A percentile compares a stretch with the other conserved stretches of the same genome.
These are phyloP conservation scores for Ophiostoma piceae DNA, from an alignment of 2,329 filamentous ascomycete species.

Conservation along the genomic window DNA sequence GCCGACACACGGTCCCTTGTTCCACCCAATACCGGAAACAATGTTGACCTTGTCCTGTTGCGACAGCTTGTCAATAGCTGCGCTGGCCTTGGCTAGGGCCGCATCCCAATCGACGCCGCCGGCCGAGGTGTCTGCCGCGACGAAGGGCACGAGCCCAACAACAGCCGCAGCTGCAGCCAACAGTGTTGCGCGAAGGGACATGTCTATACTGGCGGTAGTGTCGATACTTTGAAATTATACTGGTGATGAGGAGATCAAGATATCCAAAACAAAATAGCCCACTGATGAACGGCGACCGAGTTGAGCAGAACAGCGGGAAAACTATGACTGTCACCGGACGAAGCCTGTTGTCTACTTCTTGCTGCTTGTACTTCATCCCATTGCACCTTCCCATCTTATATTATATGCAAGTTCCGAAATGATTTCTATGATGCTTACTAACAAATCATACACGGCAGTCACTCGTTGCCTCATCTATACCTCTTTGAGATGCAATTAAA, in stretches of 20 bases:
- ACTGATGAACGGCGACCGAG: neutral
- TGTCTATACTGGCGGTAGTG: neutral
- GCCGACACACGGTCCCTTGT: conserved; percentile 60
- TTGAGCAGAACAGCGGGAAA: neutral
- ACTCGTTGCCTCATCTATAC: neutral
- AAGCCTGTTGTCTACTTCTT: neutral
- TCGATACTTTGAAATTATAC: neutral
- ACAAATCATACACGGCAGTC: neutral
- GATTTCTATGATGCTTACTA: neutral
- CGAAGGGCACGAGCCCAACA: neutral
- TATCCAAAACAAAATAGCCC: neutral
- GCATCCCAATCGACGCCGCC: conserved; percentile 51
- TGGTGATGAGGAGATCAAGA: neutral
- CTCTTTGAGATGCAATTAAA: neutral
- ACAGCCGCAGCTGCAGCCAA: conserved; percentile 27
- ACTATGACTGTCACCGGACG: neutral
- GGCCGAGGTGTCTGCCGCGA: conserved; percentile 11
- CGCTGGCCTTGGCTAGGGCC: conserved; percentile 64
- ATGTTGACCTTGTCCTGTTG: conserved; percentile 73
- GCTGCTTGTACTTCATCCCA: neutral
- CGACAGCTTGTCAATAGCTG: conserved; percentile 63
- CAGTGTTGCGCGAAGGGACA: conserved; percentile 26
- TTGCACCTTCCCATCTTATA: neutral
- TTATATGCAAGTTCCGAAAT: neutral
- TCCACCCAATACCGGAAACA: conserved; percentile 72